phyloP scores from a whole-genome alignment of 2,329 filamentous ascomycete species.

The Neoarthrinium moseri region DNA sequence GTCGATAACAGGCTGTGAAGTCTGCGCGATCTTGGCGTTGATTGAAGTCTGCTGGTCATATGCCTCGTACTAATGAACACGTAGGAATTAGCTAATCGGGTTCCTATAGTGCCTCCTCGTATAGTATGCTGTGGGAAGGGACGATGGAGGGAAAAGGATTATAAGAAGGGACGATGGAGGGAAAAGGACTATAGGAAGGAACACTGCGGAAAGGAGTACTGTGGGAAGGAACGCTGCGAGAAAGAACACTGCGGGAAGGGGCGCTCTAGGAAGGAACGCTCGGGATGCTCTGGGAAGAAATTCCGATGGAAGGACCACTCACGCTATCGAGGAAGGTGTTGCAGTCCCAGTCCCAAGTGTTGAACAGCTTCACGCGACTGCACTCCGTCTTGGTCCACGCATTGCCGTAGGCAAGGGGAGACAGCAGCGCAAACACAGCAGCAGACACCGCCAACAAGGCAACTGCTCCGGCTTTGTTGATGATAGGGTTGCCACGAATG shows the following conservation, averaged over 20 bases:
- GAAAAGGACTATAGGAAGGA: too few relatives aligned
- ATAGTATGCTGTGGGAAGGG: too few relatives aligned
- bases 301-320: conserved; percentile 50
- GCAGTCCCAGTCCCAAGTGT: conserved; percentile 97
- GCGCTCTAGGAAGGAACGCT: too few relatives aligned
- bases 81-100: conserved; percentile 16
- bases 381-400: conserved; percentile 90
- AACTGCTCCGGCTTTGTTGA: conserved; percentile 74
- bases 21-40: conserved; percentile 19
- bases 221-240: too few relatives aligned
- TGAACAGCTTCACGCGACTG: conserved; percentile 81
- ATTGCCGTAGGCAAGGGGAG: conserved; percentile 90
- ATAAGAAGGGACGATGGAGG: too few relatives aligned
- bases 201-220: too few relatives aligned
- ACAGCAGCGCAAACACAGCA: conserved; percentile 78
- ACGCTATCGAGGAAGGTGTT: conserved; percentile 86
- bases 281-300: too few relatives aligned
- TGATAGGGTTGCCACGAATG: conserved; percentile 65
- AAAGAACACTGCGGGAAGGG: too few relatives aligned
- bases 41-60: conserved; percentile 35
- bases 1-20: conserved; percentile 20
- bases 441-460: conserved; percentile 73
- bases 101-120: too few relatives aligned
- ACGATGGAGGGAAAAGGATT: too few relatives aligned
- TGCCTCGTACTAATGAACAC: conserved; percentile 43